A percentile compares a stretch with the other conserved stretches of the same genome.
Conservation (phyloP, 129 eudicot species). For the Silybum marianum region DNA sequence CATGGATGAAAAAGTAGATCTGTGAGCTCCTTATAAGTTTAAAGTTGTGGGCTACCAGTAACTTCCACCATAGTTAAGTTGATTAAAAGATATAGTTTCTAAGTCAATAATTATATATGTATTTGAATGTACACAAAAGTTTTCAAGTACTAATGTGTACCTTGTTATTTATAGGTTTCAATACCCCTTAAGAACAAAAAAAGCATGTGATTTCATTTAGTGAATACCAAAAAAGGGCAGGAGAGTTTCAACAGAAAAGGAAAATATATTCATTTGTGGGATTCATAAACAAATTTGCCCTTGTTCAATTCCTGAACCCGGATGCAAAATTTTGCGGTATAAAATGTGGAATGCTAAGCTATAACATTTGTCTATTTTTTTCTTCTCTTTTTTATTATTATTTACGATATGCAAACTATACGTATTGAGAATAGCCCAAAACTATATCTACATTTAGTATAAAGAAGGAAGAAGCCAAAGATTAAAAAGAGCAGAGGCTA, state of each 20-base stretch:
- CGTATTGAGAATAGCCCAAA: constrained; percentile 3
- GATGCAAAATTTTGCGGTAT: constrained; percentile 6
- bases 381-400: constrained; percentile 10
- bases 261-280: constrained; percentile 17
- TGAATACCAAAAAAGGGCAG: background rate
- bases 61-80: no score
- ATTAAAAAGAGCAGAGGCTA: constrained; percentile 83
- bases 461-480: constrained; percentile 82
- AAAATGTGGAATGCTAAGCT: constrained; percentile 17
- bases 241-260: background rate
- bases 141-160: background rate
- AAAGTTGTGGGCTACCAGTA: background rate
- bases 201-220: background rate
- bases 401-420: constrained; percentile 28
- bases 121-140: background rate
- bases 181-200: constrained; percentile 3
- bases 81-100: no score
- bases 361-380: constrained; percentile 4
- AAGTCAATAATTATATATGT: no score
- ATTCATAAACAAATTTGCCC: constrained; percentile 14
- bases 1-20: background rate
- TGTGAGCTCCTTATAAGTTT: background rate
- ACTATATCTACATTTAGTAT: constrained; percentile 27
- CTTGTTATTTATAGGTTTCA: background rate
- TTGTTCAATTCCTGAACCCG: constrained; percentile 31